Percentiles rank a stretch among this genome's conserved stretches.
Conservation (phyloP, 2,329 filamentous ascomycete genomes). For the Graphiopsis chlorocephala region DNA sequence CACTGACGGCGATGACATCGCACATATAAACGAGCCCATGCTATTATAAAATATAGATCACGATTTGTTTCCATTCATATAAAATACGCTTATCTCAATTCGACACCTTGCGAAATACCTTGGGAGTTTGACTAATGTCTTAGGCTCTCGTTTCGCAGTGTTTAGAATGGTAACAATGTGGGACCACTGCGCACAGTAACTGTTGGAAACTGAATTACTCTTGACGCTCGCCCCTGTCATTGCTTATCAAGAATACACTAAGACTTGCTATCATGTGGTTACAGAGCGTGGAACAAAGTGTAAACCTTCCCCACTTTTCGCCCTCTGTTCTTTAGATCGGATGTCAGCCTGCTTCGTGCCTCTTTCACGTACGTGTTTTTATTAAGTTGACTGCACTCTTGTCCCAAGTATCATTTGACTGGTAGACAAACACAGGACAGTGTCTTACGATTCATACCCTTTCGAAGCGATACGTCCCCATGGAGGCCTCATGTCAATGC, state of each 20-base stretch:
- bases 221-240: neutral
- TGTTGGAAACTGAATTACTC: no score
- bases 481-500: slow-evolving; percentile 18
- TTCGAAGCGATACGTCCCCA: neutral
- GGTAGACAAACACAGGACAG: neutral
- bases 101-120: neutral
- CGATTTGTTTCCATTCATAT: neutral
- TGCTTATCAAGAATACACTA: neutral
- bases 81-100: neutral
- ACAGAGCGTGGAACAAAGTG: neutral
- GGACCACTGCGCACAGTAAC: no score
- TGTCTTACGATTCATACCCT: neutral
- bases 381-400: neutral
- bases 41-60: neutral
- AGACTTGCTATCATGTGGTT: neutral
- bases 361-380: neutral
- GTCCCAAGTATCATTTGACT: no score
- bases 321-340: neutral
- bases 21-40: neutral
- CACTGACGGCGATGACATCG: neutral
- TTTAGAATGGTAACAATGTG: no score
- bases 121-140: neutral
- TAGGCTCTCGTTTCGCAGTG: neutral
- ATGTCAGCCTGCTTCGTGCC: neutral
- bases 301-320: neutral